These are phyloP conservation scores for Boechera stricta DNA, from an alignment of 345 rosid genomes.

Conservation along the genomic window DNA sequence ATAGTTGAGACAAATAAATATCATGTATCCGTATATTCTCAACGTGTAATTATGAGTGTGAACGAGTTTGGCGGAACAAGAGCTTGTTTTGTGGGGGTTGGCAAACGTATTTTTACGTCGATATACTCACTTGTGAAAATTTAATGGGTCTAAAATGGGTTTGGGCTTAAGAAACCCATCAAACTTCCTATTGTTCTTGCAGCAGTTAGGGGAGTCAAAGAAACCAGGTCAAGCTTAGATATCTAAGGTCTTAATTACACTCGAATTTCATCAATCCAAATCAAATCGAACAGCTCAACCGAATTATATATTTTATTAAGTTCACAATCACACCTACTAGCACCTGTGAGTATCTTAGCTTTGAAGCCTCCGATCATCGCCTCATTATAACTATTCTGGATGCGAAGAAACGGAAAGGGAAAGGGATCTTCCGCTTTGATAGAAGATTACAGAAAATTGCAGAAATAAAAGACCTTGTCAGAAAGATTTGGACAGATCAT, in stretches of 20 bases:
- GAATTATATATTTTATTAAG: constrained; percentile 2
- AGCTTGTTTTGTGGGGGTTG: constrained; percentile 5
- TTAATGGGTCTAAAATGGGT: constrained; percentile 11
- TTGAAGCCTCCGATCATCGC: too few relatives aligned
- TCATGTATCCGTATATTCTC: background rate
- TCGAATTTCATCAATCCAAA: background rate
- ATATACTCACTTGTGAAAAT: background rate
- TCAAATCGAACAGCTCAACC: background rate
- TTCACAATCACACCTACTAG: background rate
- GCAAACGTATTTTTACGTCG: background rate
- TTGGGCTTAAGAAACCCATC: constrained; percentile 16
- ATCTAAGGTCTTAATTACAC: background rate
- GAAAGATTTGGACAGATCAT: too few relatives aligned
- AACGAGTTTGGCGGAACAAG: background rate
- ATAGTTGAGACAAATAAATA: background rate
- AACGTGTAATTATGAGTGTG: background rate
- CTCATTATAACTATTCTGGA: too few relatives aligned
- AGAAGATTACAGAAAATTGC: too few relatives aligned
- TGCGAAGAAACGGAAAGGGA: too few relatives aligned
- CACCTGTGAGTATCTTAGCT: too few relatives aligned
- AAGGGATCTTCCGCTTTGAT: too few relatives aligned
- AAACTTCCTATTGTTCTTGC: background rate
- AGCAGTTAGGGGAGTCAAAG: background rate
- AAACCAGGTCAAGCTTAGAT: background rate
- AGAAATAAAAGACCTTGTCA: too few relatives aligned